phyloP scores from a whole-genome alignment of 75 land plant genomes.

The Larix kaempferi region DNA sequence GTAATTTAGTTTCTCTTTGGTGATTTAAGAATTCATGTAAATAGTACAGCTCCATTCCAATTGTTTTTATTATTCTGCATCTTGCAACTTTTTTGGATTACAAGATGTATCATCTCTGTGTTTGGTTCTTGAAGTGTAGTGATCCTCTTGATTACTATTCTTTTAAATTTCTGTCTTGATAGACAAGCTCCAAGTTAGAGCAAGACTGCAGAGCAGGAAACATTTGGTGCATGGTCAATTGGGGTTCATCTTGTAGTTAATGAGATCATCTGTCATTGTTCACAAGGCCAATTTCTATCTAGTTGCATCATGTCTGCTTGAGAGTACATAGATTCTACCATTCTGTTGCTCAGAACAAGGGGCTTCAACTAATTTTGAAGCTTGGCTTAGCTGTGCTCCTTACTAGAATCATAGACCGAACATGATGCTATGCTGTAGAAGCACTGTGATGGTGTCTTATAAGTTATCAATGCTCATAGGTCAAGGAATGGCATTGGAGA shows the following conservation, averaged over 20 bases:
- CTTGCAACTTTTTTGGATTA: not conserved
- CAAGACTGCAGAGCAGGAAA: not conserved
- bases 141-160: not conserved
- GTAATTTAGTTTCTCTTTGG: not conserved
- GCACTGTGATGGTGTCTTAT: not conserved
- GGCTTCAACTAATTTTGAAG: not conserved
- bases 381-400: not conserved
- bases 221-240: not conserved
- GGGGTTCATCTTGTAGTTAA: not conserved
- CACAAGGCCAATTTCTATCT: not conserved
- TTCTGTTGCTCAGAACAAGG: not conserved
- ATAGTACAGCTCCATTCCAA: not conserved
- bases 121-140: not conserved
- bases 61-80: not conserved
- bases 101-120: conserved; percentile 4
- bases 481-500: not conserved
- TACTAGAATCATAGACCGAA: not conserved
- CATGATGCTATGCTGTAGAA: not conserved
- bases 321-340: not conserved
- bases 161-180: not conserved
- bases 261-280: not conserved
- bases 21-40: not conserved
- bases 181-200: not conserved
- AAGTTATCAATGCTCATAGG: not conserved
- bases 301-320: not conserved